Base-by-base conservation (phyloP, 371 early-diverging fungal genomes). In the Massospora cicadina region DNA sequence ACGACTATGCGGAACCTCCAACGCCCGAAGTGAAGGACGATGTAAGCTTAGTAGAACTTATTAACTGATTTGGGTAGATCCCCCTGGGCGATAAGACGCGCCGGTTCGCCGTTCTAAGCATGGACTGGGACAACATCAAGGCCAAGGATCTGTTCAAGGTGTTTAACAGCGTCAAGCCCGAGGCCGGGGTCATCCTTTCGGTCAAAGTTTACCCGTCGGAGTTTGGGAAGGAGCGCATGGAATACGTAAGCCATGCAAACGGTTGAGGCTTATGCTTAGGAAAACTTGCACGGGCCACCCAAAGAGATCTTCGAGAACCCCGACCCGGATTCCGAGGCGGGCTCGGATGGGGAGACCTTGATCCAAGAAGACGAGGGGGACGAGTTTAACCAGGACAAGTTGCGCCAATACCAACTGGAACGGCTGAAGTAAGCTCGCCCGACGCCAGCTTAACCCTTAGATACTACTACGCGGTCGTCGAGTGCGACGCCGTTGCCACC, bases 61-160 rank as follows among this genome's bases (percentile, higher is more conserved):
- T 68, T n/a, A 70, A 71, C 25, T 71, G 64, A 23, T 66, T 71
- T 17, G 79, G 78, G 58, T 70, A 79, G 58, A 80, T 92, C 43
- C 86, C 88, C 2, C 75, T 75, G 33, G 94, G 95, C 33, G 93
- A 92, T 2, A 89, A 89, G 60, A 88, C 97, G 0, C 74, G 75
- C 27, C 79, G 99, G 27, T 79, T 98, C 60, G 98, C 97, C 13
- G 81, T 84, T 23, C 90, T 98, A 24, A 95, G 96, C 68, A 73
- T 98, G 83, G 99, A 98, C 75, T 96, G 99, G 99, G 94, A 95
- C 68, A 82, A 93, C 58, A 77, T 93, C 61, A 86, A 79, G 68
- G 86, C 95, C 0, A 71, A 76, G 0, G 99, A 98, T 71, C 73
- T 98, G 67, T 83, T 83, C 67, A 88, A 90, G 61, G 88, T 92